Conservation (phyloP, 768 basidiomycete species). For the Lactifluus piperatus region DNA sequence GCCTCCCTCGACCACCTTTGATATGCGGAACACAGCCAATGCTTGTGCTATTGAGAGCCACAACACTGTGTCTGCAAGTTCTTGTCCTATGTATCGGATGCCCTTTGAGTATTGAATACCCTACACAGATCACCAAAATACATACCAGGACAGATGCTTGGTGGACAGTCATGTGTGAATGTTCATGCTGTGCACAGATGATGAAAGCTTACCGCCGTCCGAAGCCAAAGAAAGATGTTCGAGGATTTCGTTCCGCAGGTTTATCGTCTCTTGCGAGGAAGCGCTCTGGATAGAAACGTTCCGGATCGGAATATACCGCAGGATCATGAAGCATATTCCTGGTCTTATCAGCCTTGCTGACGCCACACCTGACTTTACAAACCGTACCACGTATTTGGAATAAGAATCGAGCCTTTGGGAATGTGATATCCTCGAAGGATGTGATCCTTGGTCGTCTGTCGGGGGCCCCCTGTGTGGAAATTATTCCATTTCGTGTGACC, state of each 20-base stretch:
- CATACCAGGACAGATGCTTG: not conserved
- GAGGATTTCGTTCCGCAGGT: conserved; percentile 15
- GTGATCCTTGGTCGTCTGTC: not conserved
- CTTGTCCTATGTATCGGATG: not conserved
- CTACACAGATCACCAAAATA: too few relatives aligned
- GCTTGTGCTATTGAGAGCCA: conserved; percentile 7
- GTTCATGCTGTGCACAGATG: not conserved
- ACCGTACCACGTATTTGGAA: conserved; percentile 28
- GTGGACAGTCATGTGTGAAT: not conserved
- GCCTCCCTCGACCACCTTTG: conserved; percentile 4
- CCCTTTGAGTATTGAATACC: not conserved
- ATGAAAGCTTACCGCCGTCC: not conserved
- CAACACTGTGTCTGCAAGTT: conserved; percentile 9
- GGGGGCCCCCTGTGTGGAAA: not conserved
- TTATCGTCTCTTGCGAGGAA: conserved; percentile 19
- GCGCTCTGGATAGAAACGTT: conserved; percentile 25
- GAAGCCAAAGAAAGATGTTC: conserved; percentile 8
- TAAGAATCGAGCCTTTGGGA: conserved; percentile 30
- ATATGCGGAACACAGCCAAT: conserved; percentile 11
- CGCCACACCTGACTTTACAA: too few relatives aligned
- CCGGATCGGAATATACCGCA: conserved; percentile 21
- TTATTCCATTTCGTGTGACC: not conserved
- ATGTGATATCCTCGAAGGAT: conserved; percentile 15
- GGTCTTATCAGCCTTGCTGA: not conserved
- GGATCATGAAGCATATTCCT: conserved; percentile 26